A percentile compares a stretch with the other conserved stretches of the same genome.
Conservation (phyloP, 1,284 basidiomycete species). For the Boletus smithii region DNA sequence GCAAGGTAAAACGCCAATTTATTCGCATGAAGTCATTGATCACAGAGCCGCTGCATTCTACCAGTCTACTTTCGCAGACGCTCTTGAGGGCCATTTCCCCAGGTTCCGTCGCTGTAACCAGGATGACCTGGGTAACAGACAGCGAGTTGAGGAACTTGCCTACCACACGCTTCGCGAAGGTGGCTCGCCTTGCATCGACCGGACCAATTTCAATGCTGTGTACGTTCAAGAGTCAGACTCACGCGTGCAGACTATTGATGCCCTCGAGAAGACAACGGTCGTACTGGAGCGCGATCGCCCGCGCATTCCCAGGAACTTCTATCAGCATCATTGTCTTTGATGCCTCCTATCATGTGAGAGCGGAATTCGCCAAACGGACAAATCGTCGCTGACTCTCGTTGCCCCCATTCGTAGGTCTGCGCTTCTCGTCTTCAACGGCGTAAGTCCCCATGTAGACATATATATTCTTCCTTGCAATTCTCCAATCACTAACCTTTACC, state of each 20-base stretch:
- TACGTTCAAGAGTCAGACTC: constrained; percentile 39
- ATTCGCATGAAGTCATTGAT: constrained; percentile 1
- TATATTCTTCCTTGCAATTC: constrained; percentile 3
- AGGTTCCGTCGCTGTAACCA: constrained; percentile 66
- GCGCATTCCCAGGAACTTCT: constrained; percentile 53
- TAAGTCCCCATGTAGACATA: constrained; percentile 32
- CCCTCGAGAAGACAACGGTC: constrained; percentile 52
- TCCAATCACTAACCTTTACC: constrained; percentile 6
- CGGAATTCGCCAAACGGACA: constrained; percentile 18
- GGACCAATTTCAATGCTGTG: constrained; percentile 66
- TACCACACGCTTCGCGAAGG: constrained; percentile 49
- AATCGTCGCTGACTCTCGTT: constrained; percentile 13
- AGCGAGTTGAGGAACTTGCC: constrained; percentile 55
- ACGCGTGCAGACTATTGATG: constrained; percentile 4
- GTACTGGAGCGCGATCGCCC: constrained; percentile 68
- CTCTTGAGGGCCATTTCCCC: constrained; percentile 55
- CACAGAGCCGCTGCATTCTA: background rate
- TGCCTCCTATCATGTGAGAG: constrained; percentile 65
- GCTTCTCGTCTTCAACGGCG: constrained; percentile 47
- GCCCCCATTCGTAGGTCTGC: constrained; percentile 43
- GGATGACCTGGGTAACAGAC: constrained; percentile 58
- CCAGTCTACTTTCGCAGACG: constrained; percentile 66
- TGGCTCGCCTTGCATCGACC: constrained; percentile 66
- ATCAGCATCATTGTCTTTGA: constrained; percentile 72
- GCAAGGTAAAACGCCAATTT: constrained; percentile 49